A percentile compares a stretch with the other conserved stretches of the same genome.
Evolutionary conservation across 2,329 filamentous ascomycete genomes (phyloP).

Genomic region (Aaosphaeria arxii): DNA sequence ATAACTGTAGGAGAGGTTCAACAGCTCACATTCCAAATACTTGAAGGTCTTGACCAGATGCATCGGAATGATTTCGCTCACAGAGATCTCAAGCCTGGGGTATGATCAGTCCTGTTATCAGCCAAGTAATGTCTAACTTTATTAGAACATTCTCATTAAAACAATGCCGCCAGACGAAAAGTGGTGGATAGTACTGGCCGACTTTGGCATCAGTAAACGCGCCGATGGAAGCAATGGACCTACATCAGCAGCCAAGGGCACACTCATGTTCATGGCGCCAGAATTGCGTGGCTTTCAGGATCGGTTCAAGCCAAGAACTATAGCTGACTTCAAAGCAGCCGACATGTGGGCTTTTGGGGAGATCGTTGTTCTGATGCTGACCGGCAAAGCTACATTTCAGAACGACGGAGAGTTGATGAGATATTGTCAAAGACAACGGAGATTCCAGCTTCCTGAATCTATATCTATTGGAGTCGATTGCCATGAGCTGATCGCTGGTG

Average conservation of each 20-base stretch:
- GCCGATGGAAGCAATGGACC: background rate
- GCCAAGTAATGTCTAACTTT: too few species aligned
- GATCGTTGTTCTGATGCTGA: background rate
- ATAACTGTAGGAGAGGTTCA: slow-evolving; percentile 3
- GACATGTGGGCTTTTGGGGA: slow-evolving; percentile 14
- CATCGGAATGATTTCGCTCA: slow-evolving; percentile 11
- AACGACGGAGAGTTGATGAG: background rate
- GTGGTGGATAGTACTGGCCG: slow-evolving; percentile 10
- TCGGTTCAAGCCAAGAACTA: background rate
- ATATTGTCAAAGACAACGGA: background rate
- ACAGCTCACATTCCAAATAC: slow-evolving; percentile 6
- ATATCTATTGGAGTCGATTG: background rate
- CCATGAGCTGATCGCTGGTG: background rate
- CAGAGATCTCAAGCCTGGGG: slow-evolving; percentile 12
- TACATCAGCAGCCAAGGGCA: slow-evolving; percentile 2
- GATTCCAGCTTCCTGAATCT: background rate
- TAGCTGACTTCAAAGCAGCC: slow-evolving; percentile 1
- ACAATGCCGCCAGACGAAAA: background rate
- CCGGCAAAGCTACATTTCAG: background rate
- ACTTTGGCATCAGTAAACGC: slow-evolving; percentile 13
- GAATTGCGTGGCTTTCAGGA: slow-evolving; percentile 1
- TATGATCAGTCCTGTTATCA: slow-evolving; percentile 1
- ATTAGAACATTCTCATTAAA: slow-evolving; percentile 6
- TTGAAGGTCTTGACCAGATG: slow-evolving; percentile 11
- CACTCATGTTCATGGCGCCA: slow-evolving; percentile 7